phyloP scores from a whole-genome alignment of 495 filamentous ascomycete species.

The Xylaria grammica region DNA sequence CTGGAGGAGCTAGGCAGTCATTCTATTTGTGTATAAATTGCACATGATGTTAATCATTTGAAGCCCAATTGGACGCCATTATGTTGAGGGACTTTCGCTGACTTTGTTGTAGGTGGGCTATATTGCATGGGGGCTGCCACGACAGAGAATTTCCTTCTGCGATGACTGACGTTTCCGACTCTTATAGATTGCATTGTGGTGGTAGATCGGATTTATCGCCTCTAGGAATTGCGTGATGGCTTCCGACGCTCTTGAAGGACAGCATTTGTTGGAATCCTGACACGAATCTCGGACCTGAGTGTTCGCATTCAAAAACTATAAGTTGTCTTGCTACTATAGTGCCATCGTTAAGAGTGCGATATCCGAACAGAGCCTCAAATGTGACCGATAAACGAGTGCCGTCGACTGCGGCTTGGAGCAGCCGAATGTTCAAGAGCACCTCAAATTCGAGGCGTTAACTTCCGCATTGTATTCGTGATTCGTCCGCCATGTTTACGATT shows the following conservation, averaged over 20 bases:
- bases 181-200: too few species aligned
- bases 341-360: slow-evolving; percentile 51
- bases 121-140: too few species aligned
- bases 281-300: slow-evolving; percentile 54
- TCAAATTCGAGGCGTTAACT: slow-evolving; percentile 60
- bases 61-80: too few species aligned
- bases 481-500: slow-evolving; percentile 55
- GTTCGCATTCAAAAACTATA: slow-evolving; percentile 60
- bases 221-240: too few species aligned
- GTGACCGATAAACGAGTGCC: slow-evolving; percentile 41
- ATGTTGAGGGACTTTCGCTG: too few species aligned
- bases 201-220: too few species aligned
- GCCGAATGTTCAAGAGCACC: slow-evolving; percentile 24
- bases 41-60: too few species aligned
- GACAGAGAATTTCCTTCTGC: too few species aligned
- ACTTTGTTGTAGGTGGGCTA: too few species aligned
- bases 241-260: slow-evolving; percentile 59
- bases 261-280: slow-evolving; percentile 55
- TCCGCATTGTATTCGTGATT: slow-evolving; percentile 67
- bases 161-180: too few species aligned
- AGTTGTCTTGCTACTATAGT: slow-evolving; percentile 47
- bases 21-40: too few species aligned
- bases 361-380: slow-evolving; percentile 53
- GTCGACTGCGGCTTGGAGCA: slow-evolving; percentile 31
- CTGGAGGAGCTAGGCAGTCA: too few species aligned